Conservation (phyloP, 768 basidiomycete genomes). For the Xerocomellus amylosporus region DNA sequence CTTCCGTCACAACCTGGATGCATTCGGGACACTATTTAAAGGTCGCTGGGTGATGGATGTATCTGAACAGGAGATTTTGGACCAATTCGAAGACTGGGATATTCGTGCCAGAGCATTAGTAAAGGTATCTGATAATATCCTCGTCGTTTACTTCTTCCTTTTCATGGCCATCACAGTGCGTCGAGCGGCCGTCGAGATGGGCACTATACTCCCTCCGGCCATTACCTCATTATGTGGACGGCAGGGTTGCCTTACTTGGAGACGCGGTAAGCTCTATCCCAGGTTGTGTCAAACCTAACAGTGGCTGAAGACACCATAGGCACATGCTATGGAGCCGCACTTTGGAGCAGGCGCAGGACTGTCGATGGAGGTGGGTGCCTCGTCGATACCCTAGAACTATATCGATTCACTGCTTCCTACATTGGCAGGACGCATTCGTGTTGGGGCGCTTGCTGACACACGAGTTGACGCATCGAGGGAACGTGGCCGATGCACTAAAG, state of each 20-base stretch:
- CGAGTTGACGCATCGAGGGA: constrained; percentile 17
- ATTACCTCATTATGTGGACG: constrained; percentile 38
- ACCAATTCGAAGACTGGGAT: constrained; percentile 30
- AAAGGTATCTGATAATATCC: constrained; percentile 1
- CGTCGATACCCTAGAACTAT: neutral
- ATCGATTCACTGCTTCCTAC: neutral
- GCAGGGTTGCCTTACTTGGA: constrained; percentile 44
- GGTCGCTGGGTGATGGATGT: constrained; percentile 31
- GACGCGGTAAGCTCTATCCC: constrained; percentile 40
- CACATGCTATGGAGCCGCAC: constrained; percentile 47
- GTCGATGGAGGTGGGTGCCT: constrained; percentile 44
- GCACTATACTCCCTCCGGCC: constrained; percentile 41
- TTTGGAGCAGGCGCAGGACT: constrained; percentile 50
- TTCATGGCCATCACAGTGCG: constrained; percentile 26
- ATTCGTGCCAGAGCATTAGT: constrained; percentile 5
- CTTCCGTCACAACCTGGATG: constrained; percentile 24
- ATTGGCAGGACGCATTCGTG: constrained; percentile 29
- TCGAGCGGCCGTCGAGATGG: constrained; percentile 41
- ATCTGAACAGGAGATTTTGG: constrained; percentile 32
- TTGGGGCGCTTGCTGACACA: constrained; percentile 31
- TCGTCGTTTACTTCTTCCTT: neutral
- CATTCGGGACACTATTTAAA: constrained; percentile 32
- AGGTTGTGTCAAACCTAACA: neutral
- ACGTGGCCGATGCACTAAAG: constrained; percentile 27
- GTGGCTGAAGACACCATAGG: constrained; percentile 25